phyloP scores from a whole-genome alignment of 2,329 filamentous ascomycete species.

The Pseudophaeomoniella oleicola region DNA sequence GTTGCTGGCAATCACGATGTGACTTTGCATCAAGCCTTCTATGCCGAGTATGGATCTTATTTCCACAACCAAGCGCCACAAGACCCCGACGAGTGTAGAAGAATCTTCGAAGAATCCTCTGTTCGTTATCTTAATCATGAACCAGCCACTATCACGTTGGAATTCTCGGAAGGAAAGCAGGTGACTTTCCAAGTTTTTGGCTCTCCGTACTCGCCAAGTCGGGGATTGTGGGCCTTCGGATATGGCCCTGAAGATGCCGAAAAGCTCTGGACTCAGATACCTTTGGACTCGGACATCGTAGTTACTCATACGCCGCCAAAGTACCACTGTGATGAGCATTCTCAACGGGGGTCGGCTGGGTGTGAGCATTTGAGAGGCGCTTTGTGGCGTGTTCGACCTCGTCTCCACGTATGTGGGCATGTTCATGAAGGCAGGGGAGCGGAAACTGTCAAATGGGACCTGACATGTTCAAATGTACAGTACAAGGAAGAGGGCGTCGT shows the following conservation, averaged over 20 bases:
- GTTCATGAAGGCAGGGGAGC: slow-evolving; percentile 62
- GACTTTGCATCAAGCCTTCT: slow-evolving; percentile 57
- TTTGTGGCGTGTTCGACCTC: slow-evolving; percentile 58
- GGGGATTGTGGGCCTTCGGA: slow-evolving; percentile 69
- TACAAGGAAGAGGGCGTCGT: slow-evolving; percentile 18
- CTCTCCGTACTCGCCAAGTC: slow-evolving; percentile 62
- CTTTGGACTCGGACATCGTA: slow-evolving; percentile 59
- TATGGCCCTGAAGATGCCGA: slow-evolving; percentile 48
- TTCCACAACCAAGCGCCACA: slow-evolving; percentile 34
- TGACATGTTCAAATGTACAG: slow-evolving; percentile 10
- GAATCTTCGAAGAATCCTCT: slow-evolving; percentile 48
- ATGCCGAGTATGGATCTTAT: slow-evolving; percentile 21
- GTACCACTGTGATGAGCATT: slow-evolving; percentile 48
- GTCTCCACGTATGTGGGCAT: slow-evolving; percentile 73
- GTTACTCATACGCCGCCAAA: slow-evolving; percentile 70
- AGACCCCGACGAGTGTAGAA: slow-evolving; percentile 46
- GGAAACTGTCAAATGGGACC: slow-evolving; percentile 59
- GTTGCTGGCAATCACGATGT: slow-evolving; percentile 83
- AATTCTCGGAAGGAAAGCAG: slow-evolving; percentile 34
- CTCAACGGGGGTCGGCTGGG: slow-evolving; percentile 48
- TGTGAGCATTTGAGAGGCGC: slow-evolving; percentile 58
- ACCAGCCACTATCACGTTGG: slow-evolving; percentile 47
- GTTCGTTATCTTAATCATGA: slow-evolving; percentile 64
- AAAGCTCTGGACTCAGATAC: slow-evolving; percentile 59
- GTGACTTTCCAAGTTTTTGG: slow-evolving; percentile 59